Evolutionary conservation across 1,284 basidiomycete species (phyloP).

Genomic region (Sparassis latifolia): DNA sequence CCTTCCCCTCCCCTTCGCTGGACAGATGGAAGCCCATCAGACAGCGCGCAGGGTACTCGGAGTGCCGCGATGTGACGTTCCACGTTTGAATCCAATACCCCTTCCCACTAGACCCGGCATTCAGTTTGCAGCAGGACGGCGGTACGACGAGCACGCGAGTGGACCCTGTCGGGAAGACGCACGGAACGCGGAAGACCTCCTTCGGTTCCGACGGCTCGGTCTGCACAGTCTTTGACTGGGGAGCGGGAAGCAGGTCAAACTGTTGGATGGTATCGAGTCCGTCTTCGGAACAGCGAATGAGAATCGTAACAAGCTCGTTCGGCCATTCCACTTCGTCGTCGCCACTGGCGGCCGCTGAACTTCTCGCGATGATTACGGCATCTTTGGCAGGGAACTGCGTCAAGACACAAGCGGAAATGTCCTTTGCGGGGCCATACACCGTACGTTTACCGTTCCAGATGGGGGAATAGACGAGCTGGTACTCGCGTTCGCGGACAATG

Average conservation of each 20-base stretch:
- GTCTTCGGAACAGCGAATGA: conserved; percentile 21
- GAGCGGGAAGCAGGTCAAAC: conserved; percentile 25
- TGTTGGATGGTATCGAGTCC: conserved; percentile 24
- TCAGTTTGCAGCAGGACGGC: conserved; percentile 26
- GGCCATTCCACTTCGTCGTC: conserved; percentile 22
- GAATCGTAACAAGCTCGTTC: conserved; percentile 24
- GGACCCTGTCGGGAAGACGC: conserved; percentile 19
- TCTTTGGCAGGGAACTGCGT: conserved; percentile 20
- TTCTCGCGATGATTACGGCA: conserved; percentile 22
- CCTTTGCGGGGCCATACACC: conserved; percentile 4
- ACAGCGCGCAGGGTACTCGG: conserved; percentile 26
- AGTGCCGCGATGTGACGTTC: conserved; percentile 22
- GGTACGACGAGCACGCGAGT: conserved; percentile 20
- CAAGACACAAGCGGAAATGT: conserved; percentile 14
- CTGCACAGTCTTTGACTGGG: conserved; percentile 4
- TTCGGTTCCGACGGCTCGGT: not conserved
- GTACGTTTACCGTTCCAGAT: conserved; percentile 18
- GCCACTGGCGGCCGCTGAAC: conserved; percentile 2
- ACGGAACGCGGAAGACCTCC: conserved; percentile 14
- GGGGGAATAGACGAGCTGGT: conserved; percentile 24
- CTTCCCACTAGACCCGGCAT: conserved; percentile 26
- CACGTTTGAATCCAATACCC: conserved; percentile 32
- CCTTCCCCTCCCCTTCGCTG: not conserved
- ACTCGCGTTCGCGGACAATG: conserved; percentile 22
- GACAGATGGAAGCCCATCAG: conserved; percentile 28